Evolutionary conservation across 495 filamentous ascomycete genomes (phyloP).

Genomic region (Darksidea phi): DNA sequence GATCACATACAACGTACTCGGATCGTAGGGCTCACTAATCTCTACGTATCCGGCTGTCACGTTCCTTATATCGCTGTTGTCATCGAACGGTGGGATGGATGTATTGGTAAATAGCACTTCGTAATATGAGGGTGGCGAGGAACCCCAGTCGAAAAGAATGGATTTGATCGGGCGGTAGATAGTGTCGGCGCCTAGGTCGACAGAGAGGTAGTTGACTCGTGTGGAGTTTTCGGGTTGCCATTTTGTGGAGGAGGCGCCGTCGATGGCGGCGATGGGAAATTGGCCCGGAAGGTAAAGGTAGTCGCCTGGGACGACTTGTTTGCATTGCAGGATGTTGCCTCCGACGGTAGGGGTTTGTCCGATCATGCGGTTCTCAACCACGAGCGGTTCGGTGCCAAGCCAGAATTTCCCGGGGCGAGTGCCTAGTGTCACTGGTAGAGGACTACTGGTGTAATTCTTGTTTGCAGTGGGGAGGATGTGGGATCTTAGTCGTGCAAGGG

Average conservation of each 20-base stretch:
- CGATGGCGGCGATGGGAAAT: conserved; percentile 68
- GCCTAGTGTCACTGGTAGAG: conserved; percentile 53
- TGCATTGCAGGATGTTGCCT: conserved; percentile 69
- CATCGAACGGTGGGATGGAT: not conserved
- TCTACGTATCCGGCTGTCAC: conserved; percentile 30
- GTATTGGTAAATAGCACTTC: conserved; percentile 57
- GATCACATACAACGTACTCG: conserved; percentile 35
- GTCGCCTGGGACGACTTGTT: conserved; percentile 49
- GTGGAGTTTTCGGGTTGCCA: conserved; percentile 65
- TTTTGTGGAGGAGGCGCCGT: conserved; percentile 66
- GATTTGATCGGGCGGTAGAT: conserved; percentile 48
- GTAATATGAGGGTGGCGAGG: conserved; percentile 57
- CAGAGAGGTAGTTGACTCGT: conserved; percentile 50
- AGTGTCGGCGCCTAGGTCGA: conserved; percentile 42
- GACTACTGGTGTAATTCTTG: conserved; percentile 48
- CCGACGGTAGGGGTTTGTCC: conserved; percentile 46
- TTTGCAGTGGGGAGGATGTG: conserved; percentile 36
- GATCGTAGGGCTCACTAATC: conserved; percentile 38
- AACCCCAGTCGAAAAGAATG: conserved; percentile 68
- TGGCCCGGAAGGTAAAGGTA: conserved; percentile 61
- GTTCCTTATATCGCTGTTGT: conserved; percentile 17
- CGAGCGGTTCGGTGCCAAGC: conserved; percentile 54
- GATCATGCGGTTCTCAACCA: conserved; percentile 59
- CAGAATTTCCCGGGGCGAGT: conserved; percentile 41
- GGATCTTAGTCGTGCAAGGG: conserved; percentile 49